Base-by-base conservation (phyloP, 805 yeast species). In the Yamadazyma endophytica region DNA sequence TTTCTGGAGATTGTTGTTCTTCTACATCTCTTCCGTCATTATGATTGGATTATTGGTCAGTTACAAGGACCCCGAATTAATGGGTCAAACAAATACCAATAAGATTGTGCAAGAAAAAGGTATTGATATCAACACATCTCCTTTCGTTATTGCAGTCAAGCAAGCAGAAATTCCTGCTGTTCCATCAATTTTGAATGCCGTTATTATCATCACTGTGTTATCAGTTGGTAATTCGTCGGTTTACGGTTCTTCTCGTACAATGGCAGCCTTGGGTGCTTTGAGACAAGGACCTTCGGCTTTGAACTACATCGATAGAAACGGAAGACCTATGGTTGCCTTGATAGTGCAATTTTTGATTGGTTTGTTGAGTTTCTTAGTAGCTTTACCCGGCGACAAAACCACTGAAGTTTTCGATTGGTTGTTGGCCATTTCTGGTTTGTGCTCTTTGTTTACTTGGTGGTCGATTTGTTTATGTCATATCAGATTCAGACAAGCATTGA, bases 1-100 rank as follows among this genome's bases (percentile, higher is more conserved):
- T 21, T 68, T 77, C 47, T 78, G 79, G 71, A 72, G 83, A 62
- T 70, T 79, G 43, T 50, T 78, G 17, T 53, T 79, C 40, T 73
- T 79, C 51, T 79, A 77, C 54, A 54, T 77, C 29, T 46, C 75
- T 26, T 68, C 78, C 6, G 61, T 77, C 43, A 56, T 73, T 28
- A 54, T 78, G 47, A 56, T 78, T 45, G 79, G 82, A 32, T 61
- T 77, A 39, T 57, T 74, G n/a, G 82, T 78, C 30, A 38, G 50
- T n/a, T 54, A 51, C 27, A 51, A 42, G 21, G 31, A 40, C 14
- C 43, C 47, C 7, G 42, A 39, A 18, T 41, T 52, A 24, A 28
- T 49, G 17, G 52, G 52, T 11, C 42, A 37, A 24, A 42, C 44
- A 9, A 19, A 20, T 17, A 39, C 45, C 17, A 35, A 39, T 21